Percentiles rank a stretch among this genome's conserved stretches.
Conservation (phyloP, 768 basidiomycete genomes). For the Naganishia kalamii region DNA sequence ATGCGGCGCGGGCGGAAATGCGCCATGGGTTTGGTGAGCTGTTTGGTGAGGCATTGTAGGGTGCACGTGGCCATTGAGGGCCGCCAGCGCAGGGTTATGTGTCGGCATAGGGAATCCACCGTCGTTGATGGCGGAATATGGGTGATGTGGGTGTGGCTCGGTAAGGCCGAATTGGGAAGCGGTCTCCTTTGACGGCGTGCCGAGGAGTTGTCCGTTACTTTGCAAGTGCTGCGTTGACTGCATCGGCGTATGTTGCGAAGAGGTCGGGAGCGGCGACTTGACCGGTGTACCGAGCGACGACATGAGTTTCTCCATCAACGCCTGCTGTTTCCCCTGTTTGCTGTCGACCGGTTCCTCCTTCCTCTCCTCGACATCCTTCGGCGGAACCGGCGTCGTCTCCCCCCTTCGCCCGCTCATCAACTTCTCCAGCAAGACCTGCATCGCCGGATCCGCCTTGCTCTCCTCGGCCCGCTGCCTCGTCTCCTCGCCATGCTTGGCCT, state of each 20-base stretch:
- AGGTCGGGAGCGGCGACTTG: not conserved
- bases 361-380: not conserved
- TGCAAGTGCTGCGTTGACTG: not conserved
- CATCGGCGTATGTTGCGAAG: not conserved
- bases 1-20: not conserved
- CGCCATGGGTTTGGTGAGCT: not conserved
- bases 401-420: not conserved
- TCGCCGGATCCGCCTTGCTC: not conserved
- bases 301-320: slow-evolving; percentile 6
- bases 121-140: not conserved
- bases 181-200: not conserved
- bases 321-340: slow-evolving; percentile 2
- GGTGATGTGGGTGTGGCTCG: not conserved
- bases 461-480: not conserved
- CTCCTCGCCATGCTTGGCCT: not conserved
- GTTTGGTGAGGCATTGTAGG: not conserved
- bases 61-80: not conserved
- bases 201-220: not conserved
- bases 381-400: not conserved
- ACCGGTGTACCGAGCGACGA: not conserved
- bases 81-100: not conserved
- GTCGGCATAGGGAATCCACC: not conserved
- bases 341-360: too few species aligned
- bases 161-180: not conserved
- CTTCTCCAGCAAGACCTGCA: slow-evolving; percentile 13